Evolutionary conservation across 2,329 filamentous ascomycete species (phyloP), one percentile per base, ranked within the genome.

Genomic region (Fusarium subtropicale): DNA sequence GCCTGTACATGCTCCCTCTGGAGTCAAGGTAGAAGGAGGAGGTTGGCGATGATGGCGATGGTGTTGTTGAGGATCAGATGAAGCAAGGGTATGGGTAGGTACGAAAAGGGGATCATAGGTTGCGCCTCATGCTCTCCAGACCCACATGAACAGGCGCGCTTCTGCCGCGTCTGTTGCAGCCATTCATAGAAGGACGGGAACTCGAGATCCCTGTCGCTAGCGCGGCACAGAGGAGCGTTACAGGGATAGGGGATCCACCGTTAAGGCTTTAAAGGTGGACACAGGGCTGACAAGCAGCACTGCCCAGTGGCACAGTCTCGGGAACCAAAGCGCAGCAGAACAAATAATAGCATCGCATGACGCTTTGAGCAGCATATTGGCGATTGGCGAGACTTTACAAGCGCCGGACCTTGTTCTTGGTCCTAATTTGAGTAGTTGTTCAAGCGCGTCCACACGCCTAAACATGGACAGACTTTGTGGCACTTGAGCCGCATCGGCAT

Each of bases 1-100:
- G 65, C 48, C 56, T 55, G 69, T 53, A 63, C 73, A 75, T 75
- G 71, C 73, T 75, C 68, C 63, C 54, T 62, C 54, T 28, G 41
- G 28, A 41, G 58, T n/a, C 26, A 54, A 55, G 39, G 28, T 45
- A 50, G 41, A 47, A 47, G 52, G 39, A 51, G 34, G 45, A 50
- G 31, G 54, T 52, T 56, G 58, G 46, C 45, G 59, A 66, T 64
- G 56, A 52, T 64, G 52, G 28, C 30, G 36, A 36, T 69, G 57
- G 57, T 67, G 66, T 47, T 60, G 60, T 52, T 34, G 33, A 57
- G 56, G n/a, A 42, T 31, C 30, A 36, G 65, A 51, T 54, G 9
- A 60, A 56, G 34, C 34, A 47, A 54, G 42, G 47, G 22, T 41
- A 41, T 22, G n/a, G 39, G 39, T 42, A 42, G 39, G 39, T 31